These are phyloP conservation scores for Metarhizium brunneum DNA, from an alignment of 2,329 filamentous ascomycete species.

Conservation along the genomic window DNA sequence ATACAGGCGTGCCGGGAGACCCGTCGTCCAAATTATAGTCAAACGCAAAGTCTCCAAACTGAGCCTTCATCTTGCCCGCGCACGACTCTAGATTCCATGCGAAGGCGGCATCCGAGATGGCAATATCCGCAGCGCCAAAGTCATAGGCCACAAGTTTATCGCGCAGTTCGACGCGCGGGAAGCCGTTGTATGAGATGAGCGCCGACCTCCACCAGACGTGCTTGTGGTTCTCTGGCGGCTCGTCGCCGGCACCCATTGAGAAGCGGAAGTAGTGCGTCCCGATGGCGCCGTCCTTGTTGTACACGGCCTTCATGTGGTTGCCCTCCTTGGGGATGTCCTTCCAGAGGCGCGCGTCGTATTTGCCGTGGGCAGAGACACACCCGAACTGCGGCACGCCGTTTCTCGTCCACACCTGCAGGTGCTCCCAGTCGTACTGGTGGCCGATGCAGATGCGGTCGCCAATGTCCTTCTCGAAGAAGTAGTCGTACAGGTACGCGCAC, in stretches of 20 bases:
- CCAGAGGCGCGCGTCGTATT: conserved; percentile 14
- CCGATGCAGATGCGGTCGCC: conserved; percentile 17
- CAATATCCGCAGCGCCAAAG: conserved; percentile 9
- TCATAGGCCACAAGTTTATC: conserved; percentile 7
- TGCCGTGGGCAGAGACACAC: conserved; percentile 22
- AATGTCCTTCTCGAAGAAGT: conserved; percentile 37
- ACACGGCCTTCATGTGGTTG: conserved; percentile 24
- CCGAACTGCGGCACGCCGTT: conserved; percentile 18
- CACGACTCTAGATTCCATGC: conserved; percentile 6
- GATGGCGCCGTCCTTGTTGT: conserved; percentile 24
- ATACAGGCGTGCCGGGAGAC: conserved; percentile 6
- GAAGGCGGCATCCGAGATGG: conserved; percentile 6
- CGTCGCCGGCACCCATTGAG: conserved; percentile 10
- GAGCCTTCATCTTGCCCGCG: not conserved
- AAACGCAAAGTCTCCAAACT: conserved; percentile 7
- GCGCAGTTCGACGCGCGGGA: conserved; percentile 11
- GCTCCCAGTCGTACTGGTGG: conserved; percentile 32
- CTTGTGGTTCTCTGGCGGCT: conserved; percentile 20
- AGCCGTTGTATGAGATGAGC: conserved; percentile 23
- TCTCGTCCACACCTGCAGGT: conserved; percentile 22
- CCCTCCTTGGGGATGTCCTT: conserved; percentile 18
- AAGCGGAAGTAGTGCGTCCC: conserved; percentile 25
- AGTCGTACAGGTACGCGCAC: conserved; percentile 35
- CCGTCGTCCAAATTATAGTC: conserved; percentile 8
- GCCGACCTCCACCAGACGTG: conserved; percentile 20